phyloP scores from a whole-genome alignment of 2,329 filamentous ascomycete species.

The Nothopassalora personata region DNA sequence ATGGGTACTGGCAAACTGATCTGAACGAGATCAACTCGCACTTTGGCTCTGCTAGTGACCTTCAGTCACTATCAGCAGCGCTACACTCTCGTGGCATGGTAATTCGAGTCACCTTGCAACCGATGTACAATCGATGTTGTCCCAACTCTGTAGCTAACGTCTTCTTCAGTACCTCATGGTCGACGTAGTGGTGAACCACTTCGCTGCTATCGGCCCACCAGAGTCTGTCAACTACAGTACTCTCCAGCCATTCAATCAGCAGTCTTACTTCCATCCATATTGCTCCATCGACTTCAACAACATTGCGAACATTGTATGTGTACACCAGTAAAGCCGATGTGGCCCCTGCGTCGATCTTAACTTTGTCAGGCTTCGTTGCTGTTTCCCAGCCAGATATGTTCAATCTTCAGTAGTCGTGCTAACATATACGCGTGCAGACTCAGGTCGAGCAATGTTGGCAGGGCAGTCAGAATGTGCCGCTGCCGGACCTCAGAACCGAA shows the following conservation, averaged over 20 bases:
- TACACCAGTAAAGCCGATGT: not conserved
- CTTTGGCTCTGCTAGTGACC: conserved; percentile 35
- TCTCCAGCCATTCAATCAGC: conserved; percentile 38
- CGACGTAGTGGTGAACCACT: conserved; percentile 36
- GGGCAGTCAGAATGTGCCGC: conserved; percentile 49
- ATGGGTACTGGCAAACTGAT: conserved; percentile 53
- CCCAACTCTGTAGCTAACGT: conserved; percentile 6
- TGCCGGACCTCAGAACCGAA: conserved; percentile 60
- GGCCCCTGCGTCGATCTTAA: not conserved
- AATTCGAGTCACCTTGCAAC: conserved; percentile 3
- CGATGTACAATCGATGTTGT: not conserved
- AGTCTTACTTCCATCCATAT: conserved; percentile 45
- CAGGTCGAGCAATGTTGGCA: conserved; percentile 49
- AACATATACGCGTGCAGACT: conserved; percentile 17
- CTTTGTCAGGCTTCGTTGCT: not conserved
- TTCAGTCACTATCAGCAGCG: conserved; percentile 32
- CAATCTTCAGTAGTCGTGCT: not conserved
- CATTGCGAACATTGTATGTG: conserved; percentile 23
- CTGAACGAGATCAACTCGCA: conserved; percentile 39
- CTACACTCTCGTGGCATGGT: conserved; percentile 36
- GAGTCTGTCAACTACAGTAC: conserved; percentile 28
- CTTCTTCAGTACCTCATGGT: conserved; percentile 34
- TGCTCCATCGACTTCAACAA: conserved; percentile 55
- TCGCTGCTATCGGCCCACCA: conserved; percentile 31
- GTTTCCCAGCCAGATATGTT: no score